A percentile compares a stretch with the other conserved stretches of the same genome.
phyloP scores from a whole-genome alignment of 1,284 basidiomycete species.

The Ceratorhiza oryzae-sativae region DNA sequence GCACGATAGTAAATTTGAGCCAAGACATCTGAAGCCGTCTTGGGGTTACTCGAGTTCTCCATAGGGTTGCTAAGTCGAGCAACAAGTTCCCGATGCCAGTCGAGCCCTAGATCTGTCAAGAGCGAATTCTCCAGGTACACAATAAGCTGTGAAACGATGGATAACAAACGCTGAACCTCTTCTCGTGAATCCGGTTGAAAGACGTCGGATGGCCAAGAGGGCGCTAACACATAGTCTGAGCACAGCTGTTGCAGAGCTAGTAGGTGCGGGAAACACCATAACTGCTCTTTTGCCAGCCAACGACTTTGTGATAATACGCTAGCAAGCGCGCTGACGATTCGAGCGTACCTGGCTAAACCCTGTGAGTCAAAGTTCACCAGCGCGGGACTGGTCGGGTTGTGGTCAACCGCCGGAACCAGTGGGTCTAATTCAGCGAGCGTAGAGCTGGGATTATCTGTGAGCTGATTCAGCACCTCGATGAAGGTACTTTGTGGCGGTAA shows the following conservation, averaged over 20 bases:
- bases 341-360: constrained; percentile 69
- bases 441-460: constrained; percentile 25
- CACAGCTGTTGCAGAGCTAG: constrained; percentile 65
- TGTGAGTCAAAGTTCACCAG: constrained; percentile 53
- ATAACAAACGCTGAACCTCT: constrained; percentile 57
- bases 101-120: constrained; percentile 20
- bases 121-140: constrained; percentile 61
- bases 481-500: not conserved
- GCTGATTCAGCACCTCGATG: not conserved
- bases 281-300: constrained; percentile 61
- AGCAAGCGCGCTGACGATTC: constrained; percentile 67
- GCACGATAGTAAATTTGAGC: constrained; percentile 44
- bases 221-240: constrained; percentile 56
- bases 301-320: constrained; percentile 69
- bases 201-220: constrained; percentile 26
- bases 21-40: constrained; percentile 9
- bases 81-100: constrained; percentile 20
- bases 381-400: not conserved
- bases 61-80: not conserved
- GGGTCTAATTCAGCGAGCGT: constrained; percentile 33
- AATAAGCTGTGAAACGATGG: constrained; percentile 65
- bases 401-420: constrained; percentile 16
- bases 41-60: not conserved
- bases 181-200: constrained; percentile 49
- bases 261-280: constrained; percentile 72